Evolutionary conservation across 495 filamentous ascomycete species (phyloP), one percentile per base, ranked within the genome.

Genomic region (Aeminium ludgeri): DNA sequence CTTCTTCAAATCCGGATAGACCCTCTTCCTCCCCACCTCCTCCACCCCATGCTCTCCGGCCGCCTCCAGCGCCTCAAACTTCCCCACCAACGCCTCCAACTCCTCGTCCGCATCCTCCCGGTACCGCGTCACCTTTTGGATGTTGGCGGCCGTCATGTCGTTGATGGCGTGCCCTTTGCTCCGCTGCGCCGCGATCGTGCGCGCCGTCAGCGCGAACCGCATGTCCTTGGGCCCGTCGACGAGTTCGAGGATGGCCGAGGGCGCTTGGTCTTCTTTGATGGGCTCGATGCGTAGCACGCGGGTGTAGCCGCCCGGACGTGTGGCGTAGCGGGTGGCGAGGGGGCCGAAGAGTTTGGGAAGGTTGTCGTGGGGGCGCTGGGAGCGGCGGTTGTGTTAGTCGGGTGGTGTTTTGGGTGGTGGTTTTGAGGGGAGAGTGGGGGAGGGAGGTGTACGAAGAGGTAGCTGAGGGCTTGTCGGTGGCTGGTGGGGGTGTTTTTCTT

Each of bases 151-250:
- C 20, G 87, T 95, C 30, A 89, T 58, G 2, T 80, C 68, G 44
- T 72, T 77, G 43, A 81, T 60, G 3, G 66, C 45, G 2, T 61
- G 60, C 2, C 50, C 41, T 36, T 62, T 65, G 30, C 64, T 63
- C 25, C 76, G 64, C 49, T 78, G 65, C 30, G 68, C 67, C 29
- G 77, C 81, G 0, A 97, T 64, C 0, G 81, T 75, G 34, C 73
- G 72, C 3, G 89, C 89, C 12, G 86, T 93, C 67, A 95, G 74
- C 39, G 80, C 79, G 63, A 97, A 96, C 1, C 86, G 78, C 70
- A 93, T 83, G 61, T 97, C 89, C 59, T 77, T 81, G 12, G 86
- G 87, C 31, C 87, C 87, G 57, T 97, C 89, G 33, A 96, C 85
- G 10, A 97, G 70, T 60, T 96, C 89, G n/a, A 97, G 72, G 50